Conservation (phyloP, 2,329 filamentous ascomycete species). For the Verticillium longisporum region DNA sequence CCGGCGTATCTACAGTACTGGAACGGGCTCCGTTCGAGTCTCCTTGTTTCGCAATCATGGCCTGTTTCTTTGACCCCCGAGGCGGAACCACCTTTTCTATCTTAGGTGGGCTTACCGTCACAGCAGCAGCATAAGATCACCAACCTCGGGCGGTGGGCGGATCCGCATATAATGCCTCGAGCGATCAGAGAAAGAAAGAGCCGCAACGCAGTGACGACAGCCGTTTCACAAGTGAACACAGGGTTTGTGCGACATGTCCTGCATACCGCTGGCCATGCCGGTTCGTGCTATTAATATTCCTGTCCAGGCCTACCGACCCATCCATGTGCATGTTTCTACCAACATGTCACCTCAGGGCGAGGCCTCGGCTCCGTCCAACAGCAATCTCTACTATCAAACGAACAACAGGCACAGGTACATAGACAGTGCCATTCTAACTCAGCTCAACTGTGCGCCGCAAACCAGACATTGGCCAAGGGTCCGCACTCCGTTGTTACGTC, state of each 20-base stretch:
- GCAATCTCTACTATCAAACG: not conserved
- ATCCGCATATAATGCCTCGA: not conserved
- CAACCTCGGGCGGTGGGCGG: not conserved
- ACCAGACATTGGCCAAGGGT: not conserved
- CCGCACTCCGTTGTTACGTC: conserved; percentile 10
- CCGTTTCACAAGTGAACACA: not conserved
- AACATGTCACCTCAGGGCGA: not conserved
- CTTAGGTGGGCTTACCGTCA: no score
- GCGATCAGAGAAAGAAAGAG: not conserved
- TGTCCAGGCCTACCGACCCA: not conserved
- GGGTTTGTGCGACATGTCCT: not conserved
- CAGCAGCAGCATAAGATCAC: not conserved
- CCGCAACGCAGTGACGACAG: not conserved
- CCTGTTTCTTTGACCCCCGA: not conserved
- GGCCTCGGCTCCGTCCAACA: not conserved
- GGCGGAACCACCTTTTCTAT: not conserved
- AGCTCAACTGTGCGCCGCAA: not conserved
- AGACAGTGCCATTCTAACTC: conserved; percentile 2
- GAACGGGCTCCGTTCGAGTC: no score
- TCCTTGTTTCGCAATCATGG: not conserved
- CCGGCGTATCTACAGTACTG: no score
- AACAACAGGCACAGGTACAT: not conserved
- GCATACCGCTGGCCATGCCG: not conserved
- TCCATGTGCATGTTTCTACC: no score
- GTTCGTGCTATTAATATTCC: not conserved